Conservation (phyloP, 169 alveolate genomes). For the Theileria orientalis region DNA sequence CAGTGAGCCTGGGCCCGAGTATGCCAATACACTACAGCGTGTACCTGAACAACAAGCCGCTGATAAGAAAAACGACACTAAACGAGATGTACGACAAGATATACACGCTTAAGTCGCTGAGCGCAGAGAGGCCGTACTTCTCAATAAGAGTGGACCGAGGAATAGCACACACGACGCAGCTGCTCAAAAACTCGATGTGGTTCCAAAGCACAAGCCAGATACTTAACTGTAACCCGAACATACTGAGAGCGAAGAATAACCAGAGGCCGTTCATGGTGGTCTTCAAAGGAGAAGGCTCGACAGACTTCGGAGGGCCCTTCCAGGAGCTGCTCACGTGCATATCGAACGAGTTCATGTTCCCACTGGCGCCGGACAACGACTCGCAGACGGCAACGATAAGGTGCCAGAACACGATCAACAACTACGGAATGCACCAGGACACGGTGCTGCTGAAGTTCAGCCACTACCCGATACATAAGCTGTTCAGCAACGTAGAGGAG, state of each 20-base stretch:
- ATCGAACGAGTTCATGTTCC: conserved; percentile 85
- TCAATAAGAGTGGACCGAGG: conserved; percentile 64
- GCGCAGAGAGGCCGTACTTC: conserved; percentile 56
- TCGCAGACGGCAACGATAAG: conserved; percentile 48
- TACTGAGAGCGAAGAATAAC: conserved; percentile 45
- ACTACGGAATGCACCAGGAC: conserved; percentile 86
- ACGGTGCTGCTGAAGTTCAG: conserved; percentile 77
- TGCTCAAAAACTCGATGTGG: conserved; percentile 49
- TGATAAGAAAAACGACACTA: conserved; percentile 31
- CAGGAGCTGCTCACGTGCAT: conserved; percentile 86
- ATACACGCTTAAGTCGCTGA: conserved; percentile 34
- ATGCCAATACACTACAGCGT: conserved; percentile 53
- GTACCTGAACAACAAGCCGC: conserved; percentile 34
- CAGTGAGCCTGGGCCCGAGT: conserved; percentile 23
- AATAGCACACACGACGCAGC: conserved; percentile 30
- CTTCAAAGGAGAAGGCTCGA: conserved; percentile 88
- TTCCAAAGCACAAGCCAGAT: conserved; percentile 57
- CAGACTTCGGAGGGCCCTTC: conserved; percentile 92
- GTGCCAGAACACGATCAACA: conserved; percentile 83
- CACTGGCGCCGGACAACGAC: conserved; percentile 59
- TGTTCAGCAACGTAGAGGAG: background rate
- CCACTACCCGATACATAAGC: conserved; percentile 10
- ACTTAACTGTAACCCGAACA: conserved; percentile 58
- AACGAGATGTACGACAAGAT: conserved; percentile 64
- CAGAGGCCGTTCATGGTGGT: conserved; percentile 89